A percentile compares a stretch with the other conserved stretches of the same genome.
Evolutionary conservation across 768 basidiomycete genomes (phyloP).

Genomic region (Auricularia auricula-judae): DNA sequence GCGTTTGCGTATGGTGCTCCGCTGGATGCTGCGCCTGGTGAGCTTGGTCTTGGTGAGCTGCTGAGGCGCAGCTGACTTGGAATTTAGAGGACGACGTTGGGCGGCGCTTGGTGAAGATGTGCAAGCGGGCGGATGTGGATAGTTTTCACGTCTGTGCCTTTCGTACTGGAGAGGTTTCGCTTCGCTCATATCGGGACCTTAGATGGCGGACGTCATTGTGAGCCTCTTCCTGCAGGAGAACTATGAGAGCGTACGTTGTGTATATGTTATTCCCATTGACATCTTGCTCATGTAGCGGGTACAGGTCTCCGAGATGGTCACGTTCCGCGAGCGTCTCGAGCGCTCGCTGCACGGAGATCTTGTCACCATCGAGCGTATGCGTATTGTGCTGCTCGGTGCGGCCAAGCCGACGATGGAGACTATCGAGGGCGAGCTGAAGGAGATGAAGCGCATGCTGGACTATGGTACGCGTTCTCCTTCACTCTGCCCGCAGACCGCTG

Average conservation of each 20-base stretch:
- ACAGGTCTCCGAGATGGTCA: constrained; percentile 75
- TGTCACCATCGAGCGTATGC: constrained; percentile 71
- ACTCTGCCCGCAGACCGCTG: not conserved
- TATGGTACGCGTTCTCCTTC: not conserved
- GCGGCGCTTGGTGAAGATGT: no score
- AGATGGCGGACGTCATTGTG: no score
- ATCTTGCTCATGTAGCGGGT: not conserved
- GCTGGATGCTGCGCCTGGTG: constrained; percentile 64
- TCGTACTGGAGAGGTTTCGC: no score
- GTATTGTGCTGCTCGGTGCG: constrained; percentile 36
- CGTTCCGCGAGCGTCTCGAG: constrained; percentile 69
- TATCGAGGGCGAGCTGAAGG: not conserved
- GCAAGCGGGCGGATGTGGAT: no score
- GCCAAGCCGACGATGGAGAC: not conserved
- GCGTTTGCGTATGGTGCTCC: constrained; percentile 53
- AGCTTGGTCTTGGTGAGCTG: constrained; percentile 29
- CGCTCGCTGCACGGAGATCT: constrained; percentile 79
- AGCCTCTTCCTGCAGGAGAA: constrained; percentile 30
- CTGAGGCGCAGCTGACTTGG: constrained; percentile 5
- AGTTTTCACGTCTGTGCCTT: no score
- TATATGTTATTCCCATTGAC: no score
- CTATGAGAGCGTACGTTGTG: constrained; percentile 55
- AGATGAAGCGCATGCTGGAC: not conserved
- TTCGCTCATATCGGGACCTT: no score
- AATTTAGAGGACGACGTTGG: constrained; percentile 18